phyloP scores from a whole-genome alignment of 2,329 filamentous ascomycete genomes.

The Aphanoascus verrucosus region DNA sequence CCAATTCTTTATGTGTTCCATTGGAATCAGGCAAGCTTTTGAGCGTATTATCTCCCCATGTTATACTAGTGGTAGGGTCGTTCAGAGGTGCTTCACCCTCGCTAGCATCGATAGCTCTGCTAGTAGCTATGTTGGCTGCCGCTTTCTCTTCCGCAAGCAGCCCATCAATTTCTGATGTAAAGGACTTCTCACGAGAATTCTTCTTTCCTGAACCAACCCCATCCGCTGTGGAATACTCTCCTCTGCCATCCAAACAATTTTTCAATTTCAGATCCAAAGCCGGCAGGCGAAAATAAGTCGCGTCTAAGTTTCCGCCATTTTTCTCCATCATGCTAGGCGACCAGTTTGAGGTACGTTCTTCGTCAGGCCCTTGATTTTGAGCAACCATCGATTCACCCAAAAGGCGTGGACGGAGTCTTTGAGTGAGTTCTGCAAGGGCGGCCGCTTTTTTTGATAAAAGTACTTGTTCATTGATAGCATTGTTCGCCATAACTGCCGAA shows the following conservation, averaged over 20 bases:
- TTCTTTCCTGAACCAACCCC: background rate
- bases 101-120: conserved; percentile 15
- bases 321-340: background rate
- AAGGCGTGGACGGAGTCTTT: background rate
- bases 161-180: conserved; percentile 16
- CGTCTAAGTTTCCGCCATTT: background rate
- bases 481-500: background rate
- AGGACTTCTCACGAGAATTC: conserved; percentile 3
- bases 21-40: background rate
- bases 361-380: background rate
- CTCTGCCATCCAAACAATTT: background rate
- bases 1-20: background rate
- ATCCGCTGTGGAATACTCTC: background rate
- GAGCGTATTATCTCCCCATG: background rate
- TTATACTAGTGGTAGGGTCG: background rate
- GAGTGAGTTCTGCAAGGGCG: background rate
- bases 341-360: conserved; percentile 1
- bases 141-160: conserved; percentile 17
- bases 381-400: background rate
- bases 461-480: background rate
- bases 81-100: conserved; percentile 11
- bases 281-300: background rate
- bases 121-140: conserved; percentile 9
- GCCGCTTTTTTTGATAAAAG: conserved; percentile 6
- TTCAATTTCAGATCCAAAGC: background rate